Percentiles rank a stretch among this genome's conserved stretches.
These are phyloP conservation scores for Colletotrichum viniferum DNA, from an alignment of 2,329 filamentous ascomycete species.

Conservation along the genomic window DNA sequence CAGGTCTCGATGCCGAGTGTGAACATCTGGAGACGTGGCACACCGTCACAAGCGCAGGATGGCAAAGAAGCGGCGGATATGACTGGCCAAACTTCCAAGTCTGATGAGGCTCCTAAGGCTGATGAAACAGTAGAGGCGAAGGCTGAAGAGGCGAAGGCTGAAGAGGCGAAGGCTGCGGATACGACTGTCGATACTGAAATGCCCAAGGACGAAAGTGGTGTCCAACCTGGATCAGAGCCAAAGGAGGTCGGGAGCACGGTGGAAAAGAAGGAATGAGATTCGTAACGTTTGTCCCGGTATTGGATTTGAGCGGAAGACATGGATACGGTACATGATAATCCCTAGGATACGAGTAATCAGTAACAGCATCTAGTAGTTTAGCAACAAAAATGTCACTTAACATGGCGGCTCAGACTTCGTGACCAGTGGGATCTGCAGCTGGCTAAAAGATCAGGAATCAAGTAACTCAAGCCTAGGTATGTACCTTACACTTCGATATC, in stretches of 20 bases:
- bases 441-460: too few relatives aligned
- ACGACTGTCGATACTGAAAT: background rate
- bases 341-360: too few relatives aligned
- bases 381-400: too few relatives aligned
- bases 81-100: background rate
- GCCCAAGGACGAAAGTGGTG: background rate
- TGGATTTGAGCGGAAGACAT: background rate
- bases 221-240: background rate
- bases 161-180: background rate
- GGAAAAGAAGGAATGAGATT: background rate
- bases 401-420: too few relatives aligned
- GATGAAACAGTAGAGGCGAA: background rate
- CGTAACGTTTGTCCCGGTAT: too few relatives aligned
- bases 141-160: rapidly evolving
- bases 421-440: too few relatives aligned
- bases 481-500: too few relatives aligned
- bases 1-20: conserved; percentile 35
- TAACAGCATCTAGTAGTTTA: too few relatives aligned
- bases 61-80: background rate
- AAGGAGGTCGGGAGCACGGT: background rate
- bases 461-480: too few relatives aligned
- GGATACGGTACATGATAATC: background rate
- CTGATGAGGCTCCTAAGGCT: background rate
- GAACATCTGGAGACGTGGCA: conserved; percentile 33
- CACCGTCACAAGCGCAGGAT: background rate